These are phyloP conservation scores for Fraxinus dipetala DNA, from an alignment of 305 asterid genomes.

Conservation along the genomic window DNA sequence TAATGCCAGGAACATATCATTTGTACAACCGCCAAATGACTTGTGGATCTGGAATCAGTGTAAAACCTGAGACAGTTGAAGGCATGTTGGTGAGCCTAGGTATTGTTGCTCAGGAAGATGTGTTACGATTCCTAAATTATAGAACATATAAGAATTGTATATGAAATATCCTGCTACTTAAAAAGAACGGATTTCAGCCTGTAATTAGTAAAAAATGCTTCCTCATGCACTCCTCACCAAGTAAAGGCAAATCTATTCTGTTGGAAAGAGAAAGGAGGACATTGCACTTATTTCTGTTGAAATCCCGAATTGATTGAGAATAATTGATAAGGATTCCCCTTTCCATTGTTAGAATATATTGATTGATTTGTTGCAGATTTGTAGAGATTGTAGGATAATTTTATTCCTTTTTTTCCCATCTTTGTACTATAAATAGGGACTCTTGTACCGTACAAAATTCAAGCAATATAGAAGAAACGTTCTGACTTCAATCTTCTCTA, in stretches of 20 bases:
- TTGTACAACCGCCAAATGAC: conserved; percentile 61
- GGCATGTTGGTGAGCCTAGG: conserved; percentile 91
- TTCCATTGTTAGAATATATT: not conserved
- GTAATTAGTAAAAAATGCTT: conserved; percentile 3
- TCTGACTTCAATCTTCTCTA: not conserved
- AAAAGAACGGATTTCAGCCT: not conserved
- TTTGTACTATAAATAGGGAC: not conserved
- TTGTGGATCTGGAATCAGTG: conserved; percentile 51
- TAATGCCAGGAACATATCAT: conserved; percentile 67
- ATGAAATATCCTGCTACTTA: not conserved
- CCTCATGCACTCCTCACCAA: not conserved
- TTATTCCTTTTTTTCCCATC: not conserved
- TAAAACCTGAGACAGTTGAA: conserved; percentile 69
- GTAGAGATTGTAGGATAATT: not conserved
- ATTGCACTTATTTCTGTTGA: not conserved
- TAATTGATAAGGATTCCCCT: not conserved
- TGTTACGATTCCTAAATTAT: not conserved
- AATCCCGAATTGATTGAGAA: not conserved
- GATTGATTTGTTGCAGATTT: not conserved
- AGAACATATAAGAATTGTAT: not conserved
- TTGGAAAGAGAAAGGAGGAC: not conserved
- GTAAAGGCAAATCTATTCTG: not conserved
- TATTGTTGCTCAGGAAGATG: conserved; percentile 23
- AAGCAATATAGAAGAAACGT: not conserved
- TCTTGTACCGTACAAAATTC: not conserved